These are phyloP conservation scores for Colletotrichum sp. DNA, from an alignment of 2,329 filamentous ascomycete genomes.

Conservation along the genomic window DNA sequence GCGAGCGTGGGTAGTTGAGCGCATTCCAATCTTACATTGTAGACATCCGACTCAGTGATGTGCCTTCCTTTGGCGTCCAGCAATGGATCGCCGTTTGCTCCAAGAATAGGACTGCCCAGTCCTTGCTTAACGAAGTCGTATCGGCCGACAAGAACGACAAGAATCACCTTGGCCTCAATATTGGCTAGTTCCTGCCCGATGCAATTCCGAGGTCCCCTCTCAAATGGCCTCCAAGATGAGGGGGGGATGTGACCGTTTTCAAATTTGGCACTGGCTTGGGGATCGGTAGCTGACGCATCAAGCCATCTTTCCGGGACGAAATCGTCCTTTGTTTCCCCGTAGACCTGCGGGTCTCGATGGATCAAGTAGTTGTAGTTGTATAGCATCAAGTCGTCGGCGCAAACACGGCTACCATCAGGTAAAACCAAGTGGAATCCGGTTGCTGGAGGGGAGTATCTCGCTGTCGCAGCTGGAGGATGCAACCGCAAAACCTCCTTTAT, in stretches of 20 bases:
- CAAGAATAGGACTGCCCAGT: conserved; percentile 14
- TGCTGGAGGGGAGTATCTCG: conserved; percentile 29
- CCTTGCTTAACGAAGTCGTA: conserved; percentile 24
- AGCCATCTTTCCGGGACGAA: conserved; percentile 48
- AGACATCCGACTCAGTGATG: conserved; percentile 14
- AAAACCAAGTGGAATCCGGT: conserved; percentile 32
- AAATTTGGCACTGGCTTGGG: background rate
- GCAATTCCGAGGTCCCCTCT: conserved; percentile 57
- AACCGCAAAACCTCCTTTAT: conserved; percentile 42
- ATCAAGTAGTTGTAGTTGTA: conserved; percentile 38
- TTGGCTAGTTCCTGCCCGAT: conserved; percentile 61
- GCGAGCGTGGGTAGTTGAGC: background rate
- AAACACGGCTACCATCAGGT: conserved; percentile 28
- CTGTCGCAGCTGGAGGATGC: conserved; percentile 37
- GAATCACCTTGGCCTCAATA: conserved; percentile 54
- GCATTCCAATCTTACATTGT: conserved; percentile 10
- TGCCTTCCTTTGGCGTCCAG: conserved; percentile 20
- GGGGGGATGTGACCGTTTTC: conserved; percentile 19
- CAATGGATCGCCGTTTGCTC: conserved; percentile 2
- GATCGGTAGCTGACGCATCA: background rate
- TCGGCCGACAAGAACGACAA: conserved; percentile 33
- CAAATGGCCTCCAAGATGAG: conserved; percentile 60
- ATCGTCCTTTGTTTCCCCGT: conserved; percentile 36
- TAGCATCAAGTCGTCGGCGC: conserved; percentile 38
- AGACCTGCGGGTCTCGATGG: conserved; percentile 38